These are phyloP conservation scores for Globisporangium paroecandrum DNA, from an alignment of 352 stramenopile species.

Conservation along the genomic window DNA sequence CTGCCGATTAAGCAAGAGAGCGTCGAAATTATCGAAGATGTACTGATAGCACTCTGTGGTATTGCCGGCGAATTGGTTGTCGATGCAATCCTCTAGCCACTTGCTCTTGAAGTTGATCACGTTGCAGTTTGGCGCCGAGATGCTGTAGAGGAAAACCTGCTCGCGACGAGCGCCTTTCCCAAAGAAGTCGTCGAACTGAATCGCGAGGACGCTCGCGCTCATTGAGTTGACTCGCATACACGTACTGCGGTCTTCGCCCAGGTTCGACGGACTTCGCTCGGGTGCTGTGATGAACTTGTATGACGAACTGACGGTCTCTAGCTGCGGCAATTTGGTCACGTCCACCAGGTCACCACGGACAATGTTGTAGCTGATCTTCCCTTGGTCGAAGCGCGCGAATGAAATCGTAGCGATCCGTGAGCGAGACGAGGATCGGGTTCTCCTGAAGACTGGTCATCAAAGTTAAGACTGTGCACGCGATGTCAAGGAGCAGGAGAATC, in stretches of 20 bases:
- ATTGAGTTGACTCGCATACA: slow-evolving; percentile 44
- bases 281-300: slow-evolving; percentile 24
- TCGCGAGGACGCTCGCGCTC: slow-evolving; percentile 25
- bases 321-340: not conserved
- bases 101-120: slow-evolving; percentile 35
- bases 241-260: slow-evolving; percentile 33
- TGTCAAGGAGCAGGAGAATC: slow-evolving; percentile 17
- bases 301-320: not conserved
- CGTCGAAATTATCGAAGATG: slow-evolving; percentile 50
- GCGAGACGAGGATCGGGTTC: slow-evolving; percentile 22
- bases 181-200: slow-evolving; percentile 46
- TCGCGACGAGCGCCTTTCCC: slow-evolving; percentile 29
- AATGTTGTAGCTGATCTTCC: slow-evolving; percentile 29
- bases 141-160: slow-evolving; percentile 36
- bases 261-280: slow-evolving; percentile 28
- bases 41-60: slow-evolving; percentile 32
- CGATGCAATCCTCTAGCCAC: slow-evolving; percentile 34
- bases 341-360: slow-evolving; percentile 15
- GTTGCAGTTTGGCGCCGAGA: slow-evolving; percentile 37
- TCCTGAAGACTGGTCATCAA: slow-evolving; percentile 30
- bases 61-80: slow-evolving; percentile 20
- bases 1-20: slow-evolving; percentile 23
- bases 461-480: slow-evolving; percentile 25
- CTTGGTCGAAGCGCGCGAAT: slow-evolving; percentile 20
- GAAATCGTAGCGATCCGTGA: slow-evolving; percentile 19